Percentiles rank a stretch among this genome's conserved stretches.
phyloP scores from a whole-genome alignment of 805 yeast genomes.

The Komagataella pseudopastoris region DNA sequence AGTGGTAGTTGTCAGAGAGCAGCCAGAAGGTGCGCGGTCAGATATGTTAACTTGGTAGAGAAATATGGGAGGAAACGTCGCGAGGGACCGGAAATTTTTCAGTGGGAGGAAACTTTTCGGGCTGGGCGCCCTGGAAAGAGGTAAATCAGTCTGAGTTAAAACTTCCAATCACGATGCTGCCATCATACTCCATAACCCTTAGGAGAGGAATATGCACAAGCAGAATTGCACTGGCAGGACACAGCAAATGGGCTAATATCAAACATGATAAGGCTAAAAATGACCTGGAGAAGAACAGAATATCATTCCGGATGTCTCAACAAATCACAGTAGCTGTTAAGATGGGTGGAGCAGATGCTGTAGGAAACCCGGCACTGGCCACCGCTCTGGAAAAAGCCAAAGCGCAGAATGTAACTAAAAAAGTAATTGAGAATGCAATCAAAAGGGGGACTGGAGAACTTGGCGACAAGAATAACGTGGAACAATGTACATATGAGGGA shows the following conservation, averaged over 20 bases:
- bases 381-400: conserved; percentile 71
- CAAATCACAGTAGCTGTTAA: conserved; percentile 67
- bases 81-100: not conserved
- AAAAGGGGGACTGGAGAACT: conserved; percentile 70
- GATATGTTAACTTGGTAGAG: not conserved
- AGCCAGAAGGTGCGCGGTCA: not conserved
- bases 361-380: conserved; percentile 43
- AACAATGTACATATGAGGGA: conserved; percentile 67
- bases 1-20: not conserved
- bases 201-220: conserved; percentile 2
- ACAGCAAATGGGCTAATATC: conserved; percentile 91
- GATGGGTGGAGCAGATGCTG: conserved; percentile 57
- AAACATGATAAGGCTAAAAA: conserved; percentile 90
- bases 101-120: not conserved
- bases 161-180: not conserved
- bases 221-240: conserved; percentile 45
- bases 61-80: conserved; percentile 7
- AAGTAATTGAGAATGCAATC: conserved; percentile 77
- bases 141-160: not conserved
- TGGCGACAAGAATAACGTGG: conserved; percentile 28
- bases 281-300: conserved; percentile 64
- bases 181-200: not conserved
- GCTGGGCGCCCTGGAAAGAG: not conserved
- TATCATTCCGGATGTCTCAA: conserved; percentile 58
- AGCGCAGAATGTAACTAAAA: conserved; percentile 65